Conservation (phyloP, 306 rosid genomes). For the Alnus rubra region DNA sequence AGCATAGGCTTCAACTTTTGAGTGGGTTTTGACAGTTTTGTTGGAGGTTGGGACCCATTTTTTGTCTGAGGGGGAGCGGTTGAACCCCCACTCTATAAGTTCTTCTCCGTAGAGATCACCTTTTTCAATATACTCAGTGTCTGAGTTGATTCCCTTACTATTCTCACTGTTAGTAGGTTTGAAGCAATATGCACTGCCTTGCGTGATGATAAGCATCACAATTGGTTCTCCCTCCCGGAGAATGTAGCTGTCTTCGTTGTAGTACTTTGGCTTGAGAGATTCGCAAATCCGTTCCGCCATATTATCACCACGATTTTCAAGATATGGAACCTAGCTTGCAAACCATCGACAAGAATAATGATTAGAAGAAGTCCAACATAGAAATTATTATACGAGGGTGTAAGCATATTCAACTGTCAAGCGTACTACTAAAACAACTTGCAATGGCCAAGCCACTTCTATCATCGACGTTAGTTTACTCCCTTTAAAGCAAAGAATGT, state of each 20-base stretch:
- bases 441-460: too few relatives aligned
- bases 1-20: slow-evolving; percentile 63
- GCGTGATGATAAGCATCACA: slow-evolving; percentile 50
- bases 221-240: slow-evolving; percentile 52
- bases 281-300: slow-evolving; percentile 28
- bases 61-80: slow-evolving; percentile 23
- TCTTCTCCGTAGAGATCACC: slow-evolving; percentile 95
- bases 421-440: too few relatives aligned
- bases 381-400: neutral
- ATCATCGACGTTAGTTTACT: too few relatives aligned
- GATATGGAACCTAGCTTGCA: neutral
- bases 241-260: slow-evolving; percentile 33
- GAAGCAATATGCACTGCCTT: slow-evolving; percentile 40
- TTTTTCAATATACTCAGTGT: slow-evolving; percentile 28
- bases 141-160: too few relatives aligned
- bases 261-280: slow-evolving; percentile 43
- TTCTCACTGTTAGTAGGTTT: slow-evolving; percentile 11
- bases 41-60: slow-evolving; percentile 33
- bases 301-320: neutral
- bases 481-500: too few relatives aligned
- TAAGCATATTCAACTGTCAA: neutral
- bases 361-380: neutral
- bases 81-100: slow-evolving; percentile 49
- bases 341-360: too few relatives aligned
- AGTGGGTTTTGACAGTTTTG: slow-evolving; percentile 34